Percentiles rank a stretch among this genome's conserved stretches.
Evolutionary conservation across 2,329 filamentous ascomycete genomes (phyloP).

Genomic region (Stagonosporopsis chrysanthemi): DNA sequence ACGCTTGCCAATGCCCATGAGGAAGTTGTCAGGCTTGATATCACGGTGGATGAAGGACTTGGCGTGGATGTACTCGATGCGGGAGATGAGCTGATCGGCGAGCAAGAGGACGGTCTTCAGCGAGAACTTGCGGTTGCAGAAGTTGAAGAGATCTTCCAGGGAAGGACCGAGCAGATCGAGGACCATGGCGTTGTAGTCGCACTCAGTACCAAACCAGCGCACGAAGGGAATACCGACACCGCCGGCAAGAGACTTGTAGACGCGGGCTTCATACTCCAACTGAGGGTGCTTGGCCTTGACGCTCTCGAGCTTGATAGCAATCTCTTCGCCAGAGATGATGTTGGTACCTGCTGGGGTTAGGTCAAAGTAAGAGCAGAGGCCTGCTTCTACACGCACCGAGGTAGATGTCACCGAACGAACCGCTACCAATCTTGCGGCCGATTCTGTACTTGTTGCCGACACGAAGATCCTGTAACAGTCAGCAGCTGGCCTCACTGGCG

Average conservation of each 20-base stretch:
- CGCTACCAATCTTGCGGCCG: conserved; percentile 97
- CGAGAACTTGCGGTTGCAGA: conserved; percentile 99
- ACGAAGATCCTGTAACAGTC: conserved; percentile 79
- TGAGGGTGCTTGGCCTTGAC: conserved; percentile 99
- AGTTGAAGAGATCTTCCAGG: conserved; percentile 99
- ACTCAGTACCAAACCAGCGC: conserved; percentile 99
- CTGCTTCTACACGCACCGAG: conserved; percentile 63
- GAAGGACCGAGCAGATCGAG: conserved; percentile 94
- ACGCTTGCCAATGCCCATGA: conserved; percentile 99
- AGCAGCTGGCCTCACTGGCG: conserved; percentile 28
- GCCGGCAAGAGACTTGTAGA: conserved; percentile 87
- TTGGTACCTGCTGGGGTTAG: conserved; percentile 75
- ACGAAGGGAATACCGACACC: conserved; percentile 98
- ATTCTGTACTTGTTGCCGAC: conserved; percentile 99
- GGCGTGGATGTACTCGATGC: conserved; percentile 99
- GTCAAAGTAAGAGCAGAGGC: conserved; percentile 10
- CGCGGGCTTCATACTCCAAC: conserved; percentile 97
- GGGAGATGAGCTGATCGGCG: conserved; percentile 97
- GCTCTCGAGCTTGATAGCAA: conserved; percentile 99
- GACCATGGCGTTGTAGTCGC: conserved; percentile 99
- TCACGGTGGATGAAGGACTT: conserved; percentile 99
- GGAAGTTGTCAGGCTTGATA: conserved; percentile 99
- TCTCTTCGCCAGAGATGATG: conserved; percentile 99
- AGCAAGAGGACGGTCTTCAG: conserved; percentile 97
- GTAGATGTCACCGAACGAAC: conserved; percentile 98